phyloP scores from a whole-genome alignment of 441 rosid species.

The Bocquillonia castaneifolia region DNA sequence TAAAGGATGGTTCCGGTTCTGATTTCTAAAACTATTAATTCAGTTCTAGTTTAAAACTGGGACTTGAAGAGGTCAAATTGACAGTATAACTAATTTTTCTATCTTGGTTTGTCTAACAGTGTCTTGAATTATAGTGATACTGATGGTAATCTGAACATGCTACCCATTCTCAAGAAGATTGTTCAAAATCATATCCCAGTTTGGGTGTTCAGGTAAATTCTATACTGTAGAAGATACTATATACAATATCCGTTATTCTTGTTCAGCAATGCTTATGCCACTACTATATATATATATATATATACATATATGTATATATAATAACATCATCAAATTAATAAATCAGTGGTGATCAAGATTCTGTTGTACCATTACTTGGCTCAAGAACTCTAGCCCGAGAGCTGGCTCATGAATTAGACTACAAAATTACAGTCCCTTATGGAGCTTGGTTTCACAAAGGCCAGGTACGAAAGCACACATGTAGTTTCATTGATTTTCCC shows the following conservation, averaged over 20 bases:
- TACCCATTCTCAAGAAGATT: constrained; percentile 66
- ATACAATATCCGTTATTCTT: not conserved
- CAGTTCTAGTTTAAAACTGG: too few relatives aligned
- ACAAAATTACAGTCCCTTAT: constrained; percentile 59
- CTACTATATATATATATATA: too few relatives aligned
- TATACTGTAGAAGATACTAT: not conserved
- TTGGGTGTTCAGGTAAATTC: constrained; percentile 68
- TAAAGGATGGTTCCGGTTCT: too few relatives aligned
- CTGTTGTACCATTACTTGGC: constrained; percentile 67
- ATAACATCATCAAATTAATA: not conserved
- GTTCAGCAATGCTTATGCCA: not conserved
- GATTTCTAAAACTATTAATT: too few relatives aligned
- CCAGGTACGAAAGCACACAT: constrained; percentile 43
- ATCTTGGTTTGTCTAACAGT: constrained; percentile 31
- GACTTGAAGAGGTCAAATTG: too few relatives aligned
- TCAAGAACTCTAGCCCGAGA: constrained; percentile 69
- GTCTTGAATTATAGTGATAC: constrained; percentile 49
- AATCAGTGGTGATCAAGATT: constrained; percentile 78
- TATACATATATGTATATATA: not conserved
- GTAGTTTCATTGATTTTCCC: not conserved
- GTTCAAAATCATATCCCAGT: constrained; percentile 51
- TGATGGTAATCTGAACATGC: constrained; percentile 62
- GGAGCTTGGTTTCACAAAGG: constrained; percentile 80
- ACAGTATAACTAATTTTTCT: constrained; percentile 3
- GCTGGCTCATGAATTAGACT: constrained; percentile 59